phyloP scores from a whole-genome alignment of 1,139 yeast genomes.

The Geotrichum carabidarum region DNA sequence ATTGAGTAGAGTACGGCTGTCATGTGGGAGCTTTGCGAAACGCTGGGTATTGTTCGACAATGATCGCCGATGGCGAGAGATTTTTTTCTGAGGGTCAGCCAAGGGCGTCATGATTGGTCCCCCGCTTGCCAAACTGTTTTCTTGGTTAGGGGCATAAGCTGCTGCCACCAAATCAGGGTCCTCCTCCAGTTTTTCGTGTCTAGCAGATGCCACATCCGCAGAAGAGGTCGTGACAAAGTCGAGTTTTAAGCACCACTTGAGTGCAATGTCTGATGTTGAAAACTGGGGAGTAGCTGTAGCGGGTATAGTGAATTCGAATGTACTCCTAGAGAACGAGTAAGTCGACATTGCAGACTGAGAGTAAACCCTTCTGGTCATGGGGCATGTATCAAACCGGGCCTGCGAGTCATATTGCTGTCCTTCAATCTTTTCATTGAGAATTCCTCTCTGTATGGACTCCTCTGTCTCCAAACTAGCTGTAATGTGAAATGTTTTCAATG shows the following conservation, averaged over 20 bases:
- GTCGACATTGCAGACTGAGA: slow-evolving; percentile 26
- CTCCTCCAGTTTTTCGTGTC: too few relatives aligned
- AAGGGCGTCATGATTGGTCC: not conserved
- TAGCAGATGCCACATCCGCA: not conserved
- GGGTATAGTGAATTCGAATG: slow-evolving; percentile 35
- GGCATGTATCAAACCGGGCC: slow-evolving; percentile 12
- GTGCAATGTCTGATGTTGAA: slow-evolving; percentile 32
- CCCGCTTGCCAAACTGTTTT: not conserved
- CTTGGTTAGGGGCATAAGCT: not conserved
- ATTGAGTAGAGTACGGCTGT: slow-evolving; percentile 15
- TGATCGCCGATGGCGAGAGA: not conserved
- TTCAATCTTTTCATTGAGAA: slow-evolving; percentile 8
- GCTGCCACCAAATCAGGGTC: not conserved
- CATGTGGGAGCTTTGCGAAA: slow-evolving; percentile 6
- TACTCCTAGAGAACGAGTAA: slow-evolving; percentile 24
- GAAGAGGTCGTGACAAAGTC: slow-evolving; percentile 35
- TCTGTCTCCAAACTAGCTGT: slow-evolving; percentile 39
- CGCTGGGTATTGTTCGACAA: not conserved
- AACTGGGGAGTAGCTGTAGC: slow-evolving; percentile 38
- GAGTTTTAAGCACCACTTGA: slow-evolving; percentile 36
- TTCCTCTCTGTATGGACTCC: slow-evolving; percentile 29
- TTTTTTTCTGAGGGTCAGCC: not conserved
- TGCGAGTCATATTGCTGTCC: not conserved
- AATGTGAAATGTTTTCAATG: slow-evolving; percentile 36
- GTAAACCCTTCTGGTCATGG: slow-evolving; percentile 21